Evolutionary conservation across 306 rosid species (phyloP).

Genomic region (Begonia fuchsioides): DNA sequence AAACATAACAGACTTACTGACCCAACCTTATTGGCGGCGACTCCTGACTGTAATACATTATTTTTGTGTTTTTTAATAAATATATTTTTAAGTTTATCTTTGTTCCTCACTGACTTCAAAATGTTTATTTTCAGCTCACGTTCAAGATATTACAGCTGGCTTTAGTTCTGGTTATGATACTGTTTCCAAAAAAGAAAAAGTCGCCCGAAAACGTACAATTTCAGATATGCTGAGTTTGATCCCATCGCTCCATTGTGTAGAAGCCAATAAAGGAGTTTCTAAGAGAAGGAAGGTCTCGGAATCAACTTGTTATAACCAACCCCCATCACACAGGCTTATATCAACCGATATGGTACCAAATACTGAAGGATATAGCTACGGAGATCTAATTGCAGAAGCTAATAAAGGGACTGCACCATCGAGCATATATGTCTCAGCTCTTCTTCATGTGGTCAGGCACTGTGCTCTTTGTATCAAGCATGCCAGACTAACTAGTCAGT

Average conservation of each 20-base stretch:
- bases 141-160: constrained; percentile 33
- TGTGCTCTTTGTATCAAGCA: constrained; percentile 85
- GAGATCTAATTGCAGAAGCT: constrained; percentile 69
- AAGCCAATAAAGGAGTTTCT: constrained; percentile 23
- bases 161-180: constrained; percentile 28
- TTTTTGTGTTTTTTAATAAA: constrained; percentile 13
- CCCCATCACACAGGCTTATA: constrained; percentile 32
- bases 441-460: constrained; percentile 91
- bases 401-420: constrained; percentile 83
- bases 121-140: constrained; percentile 46
- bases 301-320: constrained; percentile 23
- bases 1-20: constrained; percentile 54
- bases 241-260: constrained; percentile 69
- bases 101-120: constrained; percentile 15
- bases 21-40: constrained; percentile 42
- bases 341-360: constrained; percentile 39
- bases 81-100: neutral
- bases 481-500: constrained; percentile 93
- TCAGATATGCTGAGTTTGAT: constrained; percentile 61
- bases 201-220: constrained; percentile 60
- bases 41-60: constrained; percentile 76
- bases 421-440: constrained; percentile 73
- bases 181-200: constrained; percentile 40
- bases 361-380: constrained; percentile 48
- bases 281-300: constrained; percentile 60